Evolutionary conservation across 805 yeast species (phyloP).

Genomic region (Hanseniaspora mollemarum): DNA sequence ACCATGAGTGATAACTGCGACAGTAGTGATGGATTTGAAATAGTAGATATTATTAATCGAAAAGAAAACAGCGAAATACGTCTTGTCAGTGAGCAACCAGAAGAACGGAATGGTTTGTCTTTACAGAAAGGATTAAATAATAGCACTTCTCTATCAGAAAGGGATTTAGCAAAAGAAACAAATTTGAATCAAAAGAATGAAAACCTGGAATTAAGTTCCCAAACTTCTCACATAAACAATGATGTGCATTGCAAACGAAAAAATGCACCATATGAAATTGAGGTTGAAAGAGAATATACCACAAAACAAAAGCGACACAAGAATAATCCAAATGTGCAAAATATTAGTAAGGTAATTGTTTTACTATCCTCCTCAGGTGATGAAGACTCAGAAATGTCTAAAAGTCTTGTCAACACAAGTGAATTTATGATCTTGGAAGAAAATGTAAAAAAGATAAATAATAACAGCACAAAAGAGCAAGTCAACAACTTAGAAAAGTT

Average conservation of each 20-base stretch:
- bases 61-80: too few relatives aligned
- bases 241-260: too few relatives aligned
- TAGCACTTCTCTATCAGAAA: too few relatives aligned
- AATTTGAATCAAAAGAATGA: too few relatives aligned
- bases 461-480: neutral
- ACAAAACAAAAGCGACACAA: neutral
- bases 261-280: too few relatives aligned
- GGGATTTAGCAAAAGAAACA: too few relatives aligned
- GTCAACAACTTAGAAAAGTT: neutral
- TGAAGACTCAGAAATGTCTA: neutral
- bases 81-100: too few relatives aligned
- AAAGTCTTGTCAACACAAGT: neutral
- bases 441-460: neutral
- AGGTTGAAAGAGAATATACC: too few relatives aligned
- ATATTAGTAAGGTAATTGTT: neutral
- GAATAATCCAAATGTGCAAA: neutral
- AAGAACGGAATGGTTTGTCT: too few relatives aligned
- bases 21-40: slow-evolving; percentile 12
- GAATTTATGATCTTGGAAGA: neutral
- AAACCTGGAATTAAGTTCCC: too few relatives aligned
- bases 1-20: neutral
- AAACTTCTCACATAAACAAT: too few relatives aligned
- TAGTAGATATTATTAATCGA: neutral
- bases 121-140: too few relatives aligned
- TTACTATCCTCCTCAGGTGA: neutral